Percentiles rank a stretch among this genome's conserved stretches.
These are phyloP conservation scores for Eucalyptus cloeziana DNA, from an alignment of 345 rosid species.

Conservation along the genomic window DNA sequence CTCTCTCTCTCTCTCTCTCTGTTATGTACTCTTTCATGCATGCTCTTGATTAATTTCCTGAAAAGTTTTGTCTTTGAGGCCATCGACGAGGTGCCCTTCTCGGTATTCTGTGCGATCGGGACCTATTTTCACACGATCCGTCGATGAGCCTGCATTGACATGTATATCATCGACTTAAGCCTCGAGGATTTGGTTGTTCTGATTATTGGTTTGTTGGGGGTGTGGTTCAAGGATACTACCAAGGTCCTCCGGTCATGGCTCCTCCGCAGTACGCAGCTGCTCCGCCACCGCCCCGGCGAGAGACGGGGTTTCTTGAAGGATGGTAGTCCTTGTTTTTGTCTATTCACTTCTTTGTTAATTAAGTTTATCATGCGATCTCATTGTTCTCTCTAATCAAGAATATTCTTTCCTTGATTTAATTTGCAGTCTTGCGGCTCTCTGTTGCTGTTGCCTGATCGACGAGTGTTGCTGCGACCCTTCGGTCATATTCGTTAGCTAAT, in stretches of 20 bases:
- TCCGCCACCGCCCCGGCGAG: constrained; percentile 31
- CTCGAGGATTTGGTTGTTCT: neutral
- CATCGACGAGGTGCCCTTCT: neutral
- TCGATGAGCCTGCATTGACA: neutral
- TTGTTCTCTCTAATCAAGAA: neutral
- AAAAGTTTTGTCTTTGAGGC: neutral
- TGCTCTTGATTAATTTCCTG: neutral
- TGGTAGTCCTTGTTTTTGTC: constrained; percentile 16
- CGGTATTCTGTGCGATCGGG: neutral
- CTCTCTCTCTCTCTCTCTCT: neutral
- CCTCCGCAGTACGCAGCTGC: constrained; percentile 44
- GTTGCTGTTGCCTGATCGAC: constrained; percentile 19
- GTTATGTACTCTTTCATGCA: neutral
- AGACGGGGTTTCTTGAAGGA: constrained; percentile 42
- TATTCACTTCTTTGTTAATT: neutral
- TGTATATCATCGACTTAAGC: neutral
- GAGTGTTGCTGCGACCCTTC: constrained; percentile 21
- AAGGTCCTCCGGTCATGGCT: constrained; percentile 57
- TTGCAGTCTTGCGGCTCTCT: constrained; percentile 15
- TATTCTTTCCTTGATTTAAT: neutral
- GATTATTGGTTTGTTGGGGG: neutral
- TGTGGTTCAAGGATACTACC: constrained; percentile 28
- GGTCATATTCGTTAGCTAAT: neutral
- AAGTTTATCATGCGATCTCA: neutral
- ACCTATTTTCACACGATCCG: neutral